Percentiles rank a stretch among this genome's conserved stretches.
Evolutionary conservation across 257 asterid genomes (phyloP).

Genomic region (Solanum paucissectum): DNA sequence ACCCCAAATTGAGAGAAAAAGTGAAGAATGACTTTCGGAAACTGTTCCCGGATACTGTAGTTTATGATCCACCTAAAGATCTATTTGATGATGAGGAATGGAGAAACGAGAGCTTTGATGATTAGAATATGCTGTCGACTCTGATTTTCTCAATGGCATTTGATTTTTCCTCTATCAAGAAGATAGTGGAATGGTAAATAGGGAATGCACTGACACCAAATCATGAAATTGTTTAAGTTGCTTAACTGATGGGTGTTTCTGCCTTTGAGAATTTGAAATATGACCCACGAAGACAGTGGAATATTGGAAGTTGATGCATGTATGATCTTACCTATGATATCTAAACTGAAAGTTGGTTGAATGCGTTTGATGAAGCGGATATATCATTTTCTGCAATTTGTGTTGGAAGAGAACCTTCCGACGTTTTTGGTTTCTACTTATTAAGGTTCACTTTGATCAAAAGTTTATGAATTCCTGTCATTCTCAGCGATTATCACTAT

Average conservation of each 20-base stretch:
- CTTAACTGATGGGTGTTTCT: neutral
- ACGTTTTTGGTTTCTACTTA: neutral
- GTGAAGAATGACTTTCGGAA: slow-evolving; percentile 80
- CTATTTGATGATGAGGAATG: slow-evolving; percentile 38
- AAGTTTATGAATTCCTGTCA: neutral
- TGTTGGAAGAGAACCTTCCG: neutral
- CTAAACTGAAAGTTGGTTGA: neutral
- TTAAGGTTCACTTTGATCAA: neutral
- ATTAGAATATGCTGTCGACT: slow-evolving; percentile 14
- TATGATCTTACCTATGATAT: neutral
- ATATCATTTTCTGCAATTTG: neutral
- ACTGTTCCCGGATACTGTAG: slow-evolving; percentile 71
- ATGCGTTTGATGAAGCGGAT: neutral
- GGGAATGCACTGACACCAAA: neutral
- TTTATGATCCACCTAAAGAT: slow-evolving; percentile 84
- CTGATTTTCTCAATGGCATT: neutral
- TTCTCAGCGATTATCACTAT: neutral
- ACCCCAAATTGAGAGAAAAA: slow-evolving; percentile 77
- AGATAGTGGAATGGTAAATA: neutral
- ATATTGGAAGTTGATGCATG: neutral
- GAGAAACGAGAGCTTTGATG: slow-evolving; percentile 39
- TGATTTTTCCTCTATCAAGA: neutral
- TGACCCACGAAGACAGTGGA: neutral
- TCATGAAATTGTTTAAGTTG: neutral
- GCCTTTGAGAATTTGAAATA: neutral